Evolutionary conservation across 352 stramenopile species (phyloP).

Genomic region (Phytophthora multivora): DNA sequence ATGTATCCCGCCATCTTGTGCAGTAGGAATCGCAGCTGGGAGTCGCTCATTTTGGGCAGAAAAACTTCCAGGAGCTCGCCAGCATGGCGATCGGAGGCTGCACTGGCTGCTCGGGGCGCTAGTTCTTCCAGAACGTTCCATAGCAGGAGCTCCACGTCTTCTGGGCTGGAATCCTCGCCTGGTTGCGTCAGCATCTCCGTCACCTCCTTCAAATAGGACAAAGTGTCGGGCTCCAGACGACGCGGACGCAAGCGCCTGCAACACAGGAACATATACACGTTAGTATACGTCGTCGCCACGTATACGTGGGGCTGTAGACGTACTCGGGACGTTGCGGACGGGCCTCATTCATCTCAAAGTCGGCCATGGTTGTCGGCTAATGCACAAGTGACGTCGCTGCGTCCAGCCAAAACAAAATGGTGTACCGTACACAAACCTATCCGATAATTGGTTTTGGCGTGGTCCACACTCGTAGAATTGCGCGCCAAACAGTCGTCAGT

Average conservation of each 20-base stretch:
- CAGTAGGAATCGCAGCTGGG: slow-evolving; percentile 74
- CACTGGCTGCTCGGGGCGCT: slow-evolving; percentile 71
- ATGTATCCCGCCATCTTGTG: slow-evolving; percentile 84
- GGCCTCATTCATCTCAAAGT: slow-evolving; percentile 17
- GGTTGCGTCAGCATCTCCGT: slow-evolving; percentile 70
- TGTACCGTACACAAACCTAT: no score
- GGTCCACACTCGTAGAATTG: slow-evolving; percentile 9
- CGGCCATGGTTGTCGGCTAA: slow-evolving; percentile 21
- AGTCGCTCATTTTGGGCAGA: slow-evolving; percentile 71
- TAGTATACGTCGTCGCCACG: no score
- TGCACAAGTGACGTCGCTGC: slow-evolving; percentile 1
- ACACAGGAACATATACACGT: not conserved
- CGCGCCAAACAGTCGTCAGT: slow-evolving; percentile 21
- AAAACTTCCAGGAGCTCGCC: slow-evolving; percentile 74
- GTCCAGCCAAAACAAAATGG: not conserved
- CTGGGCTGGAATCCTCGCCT: slow-evolving; percentile 55
- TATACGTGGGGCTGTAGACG: not conserved
- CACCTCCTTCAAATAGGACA: slow-evolving; percentile 86
- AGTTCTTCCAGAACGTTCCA: slow-evolving; percentile 87
- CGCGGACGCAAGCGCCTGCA: slow-evolving; percentile 72
- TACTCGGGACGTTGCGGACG: slow-evolving; percentile 37
- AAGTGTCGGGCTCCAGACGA: slow-evolving; percentile 74
- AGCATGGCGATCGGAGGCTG: slow-evolving; percentile 76
- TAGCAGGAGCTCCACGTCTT: slow-evolving; percentile 66
- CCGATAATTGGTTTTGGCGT: no score